phyloP scores from a whole-genome alignment of 305 asterid species.

The Fraxinus greggii region DNA sequence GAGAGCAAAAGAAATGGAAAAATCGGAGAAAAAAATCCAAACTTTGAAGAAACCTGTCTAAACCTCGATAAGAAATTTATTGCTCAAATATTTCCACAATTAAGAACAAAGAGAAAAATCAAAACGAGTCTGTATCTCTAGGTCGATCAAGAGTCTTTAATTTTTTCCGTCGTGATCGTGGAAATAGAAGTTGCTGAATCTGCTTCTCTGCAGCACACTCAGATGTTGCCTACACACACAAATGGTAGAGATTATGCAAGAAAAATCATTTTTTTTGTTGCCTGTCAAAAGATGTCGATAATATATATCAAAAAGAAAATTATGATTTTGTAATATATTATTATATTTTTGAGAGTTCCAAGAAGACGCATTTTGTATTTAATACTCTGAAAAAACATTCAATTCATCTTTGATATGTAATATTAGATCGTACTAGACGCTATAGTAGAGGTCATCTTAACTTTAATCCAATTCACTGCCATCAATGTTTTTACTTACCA shows the following conservation, averaged over 20 bases:
- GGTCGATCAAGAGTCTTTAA: slow-evolving; percentile 40
- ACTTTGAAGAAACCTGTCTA: not conserved
- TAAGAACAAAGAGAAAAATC: slow-evolving; percentile 5
- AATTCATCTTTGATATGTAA: not conserved
- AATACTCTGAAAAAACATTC: not conserved
- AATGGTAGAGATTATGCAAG: not conserved
- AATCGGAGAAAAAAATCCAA: not conserved
- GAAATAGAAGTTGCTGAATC: slow-evolving; percentile 70
- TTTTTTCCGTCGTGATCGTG: slow-evolving; percentile 58
- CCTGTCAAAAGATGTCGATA: not conserved
- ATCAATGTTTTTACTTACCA: slow-evolving; percentile 42
- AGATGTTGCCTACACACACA: slow-evolving; percentile 52
- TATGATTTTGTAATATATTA: not conserved
- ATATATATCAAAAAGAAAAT: not conserved
- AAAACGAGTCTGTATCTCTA: slow-evolving; percentile 38
- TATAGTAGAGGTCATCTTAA: not conserved
- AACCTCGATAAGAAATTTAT: not conserved
- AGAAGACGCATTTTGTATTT: not conserved
- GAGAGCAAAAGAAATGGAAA: not conserved
- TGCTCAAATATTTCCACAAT: slow-evolving; percentile 10
- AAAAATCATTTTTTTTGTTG: not conserved
- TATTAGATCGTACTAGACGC: not conserved
- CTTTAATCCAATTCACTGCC: not conserved
- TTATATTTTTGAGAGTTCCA: not conserved
- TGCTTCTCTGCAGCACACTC: slow-evolving; percentile 72